Base-by-base conservation (phyloP, 1,139 yeast genomes). In the Komagataea norvegica region DNA sequence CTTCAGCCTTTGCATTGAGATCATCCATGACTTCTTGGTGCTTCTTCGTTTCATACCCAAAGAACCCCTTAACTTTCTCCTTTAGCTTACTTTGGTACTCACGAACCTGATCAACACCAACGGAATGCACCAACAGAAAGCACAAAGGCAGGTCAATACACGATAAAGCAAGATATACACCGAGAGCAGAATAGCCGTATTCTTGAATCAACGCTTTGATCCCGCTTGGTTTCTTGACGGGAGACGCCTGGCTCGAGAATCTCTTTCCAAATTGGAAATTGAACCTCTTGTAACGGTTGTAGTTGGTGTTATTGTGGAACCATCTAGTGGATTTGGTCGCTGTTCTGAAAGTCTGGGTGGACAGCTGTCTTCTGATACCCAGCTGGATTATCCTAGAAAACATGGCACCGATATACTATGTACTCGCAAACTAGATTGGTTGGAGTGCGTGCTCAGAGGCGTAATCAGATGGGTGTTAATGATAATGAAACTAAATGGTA, bases 171-270 rank as follows among this genome's bases (percentile, higher is more conserved):
- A 87, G 55, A 56, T 91, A 91, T 0, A 91, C 88, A 11, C 87
- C 96, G 16, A 91, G 64, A 0, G 96, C 97, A 7, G 94, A 77
- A 65, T 81, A 86, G 1, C 99, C 99, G 59, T 91, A 91, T 56
- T 84, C 83, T 54, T 83, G 80, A 59, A 86, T 73, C 46, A 91
- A 67, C 6, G 76, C 82, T 59, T 77, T 84, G 39, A 87, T 63
- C 6, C 83, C 81, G 2, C 65, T 61, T 11, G 69, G 59, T 36
- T 68, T 68, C 41, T 31, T 36, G 37, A 10, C 19, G 29, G n/a
- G n/a, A n/a, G n/a, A n/a, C n/a, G n/a, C n/a, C n/a, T n/a, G n/a
- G n/a, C n/a, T n/a, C n/a, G n/a, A n/a, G 29, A 45, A 38, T 31
- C 51, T 43, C 31, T 38, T 46, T 29, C 21, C 24, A 16, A 36